A percentile compares a stretch with the other conserved stretches of the same genome.
phyloP scores from a whole-genome alignment of 805 yeast species.

The Candida incommunis region DNA sequence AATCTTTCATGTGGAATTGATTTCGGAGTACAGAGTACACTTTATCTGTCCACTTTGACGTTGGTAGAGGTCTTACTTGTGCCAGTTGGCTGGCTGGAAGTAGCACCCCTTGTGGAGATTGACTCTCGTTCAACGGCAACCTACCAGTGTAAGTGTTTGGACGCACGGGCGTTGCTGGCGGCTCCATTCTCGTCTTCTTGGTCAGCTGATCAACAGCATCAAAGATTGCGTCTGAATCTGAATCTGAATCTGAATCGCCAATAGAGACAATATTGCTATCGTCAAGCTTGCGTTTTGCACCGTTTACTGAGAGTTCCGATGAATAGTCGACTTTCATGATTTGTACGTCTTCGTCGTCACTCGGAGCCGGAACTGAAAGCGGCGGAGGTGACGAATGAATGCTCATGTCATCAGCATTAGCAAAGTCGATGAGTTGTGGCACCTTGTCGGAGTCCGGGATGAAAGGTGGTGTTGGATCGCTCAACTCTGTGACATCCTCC shows the following conservation, averaged over 20 bases:
- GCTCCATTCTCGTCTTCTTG: not conserved
- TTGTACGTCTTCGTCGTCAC: no score
- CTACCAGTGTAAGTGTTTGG: no score
- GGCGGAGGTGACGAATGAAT: no score
- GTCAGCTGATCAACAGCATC: not conserved
- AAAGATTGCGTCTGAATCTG: not conserved
- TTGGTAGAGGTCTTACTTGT: not conserved
- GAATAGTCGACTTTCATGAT: no score
- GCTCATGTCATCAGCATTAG: no score
- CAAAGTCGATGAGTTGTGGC: no score
- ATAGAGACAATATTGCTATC: not conserved
- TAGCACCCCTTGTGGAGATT: not conserved
- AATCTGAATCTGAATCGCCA: not conserved
- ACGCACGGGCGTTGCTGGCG: conserved; percentile 31
- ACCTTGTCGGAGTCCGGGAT: no score
- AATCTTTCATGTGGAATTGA: conserved; percentile 48
- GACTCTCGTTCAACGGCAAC: no score
- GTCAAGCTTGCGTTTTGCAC: not conserved
- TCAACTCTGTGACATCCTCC: no score
- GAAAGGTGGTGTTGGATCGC: no score
- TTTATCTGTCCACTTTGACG: conserved; percentile 52
- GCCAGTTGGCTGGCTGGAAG: not conserved
- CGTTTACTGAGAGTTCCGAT: no score
- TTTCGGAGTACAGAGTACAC: conserved; percentile 40
- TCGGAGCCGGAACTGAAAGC: no score